Conservation (phyloP, 768 basidiomycete species). For the Boletus rex-veris region DNA sequence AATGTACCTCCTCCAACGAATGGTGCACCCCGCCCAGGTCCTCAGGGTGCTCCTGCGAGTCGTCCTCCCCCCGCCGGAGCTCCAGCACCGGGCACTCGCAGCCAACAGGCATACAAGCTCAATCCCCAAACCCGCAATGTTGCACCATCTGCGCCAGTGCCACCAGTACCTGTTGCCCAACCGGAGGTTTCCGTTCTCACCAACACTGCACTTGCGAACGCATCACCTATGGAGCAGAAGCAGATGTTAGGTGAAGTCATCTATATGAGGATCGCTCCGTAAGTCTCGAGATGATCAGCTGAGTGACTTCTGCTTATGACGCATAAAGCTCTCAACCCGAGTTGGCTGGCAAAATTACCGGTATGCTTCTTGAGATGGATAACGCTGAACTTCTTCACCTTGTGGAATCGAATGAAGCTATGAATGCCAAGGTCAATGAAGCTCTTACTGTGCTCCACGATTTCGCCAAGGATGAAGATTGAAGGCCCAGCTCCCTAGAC, state of each 20-base stretch:
- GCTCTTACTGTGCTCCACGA: conserved; percentile 87
- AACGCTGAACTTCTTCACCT: conserved; percentile 89
- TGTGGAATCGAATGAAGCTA: conserved; percentile 74
- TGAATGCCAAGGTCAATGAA: conserved; percentile 89
- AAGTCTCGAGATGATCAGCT: conserved; percentile 31
- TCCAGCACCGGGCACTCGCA: conserved; percentile 41
- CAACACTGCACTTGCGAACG: conserved; percentile 56
- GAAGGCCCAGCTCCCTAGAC: conserved; percentile 16
- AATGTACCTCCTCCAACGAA: conserved; percentile 57
- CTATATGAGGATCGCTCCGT: conserved; percentile 86
- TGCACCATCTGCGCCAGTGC: conserved; percentile 30
- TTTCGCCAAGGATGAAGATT: conserved; percentile 52
- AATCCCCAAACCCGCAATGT: conserved; percentile 38
- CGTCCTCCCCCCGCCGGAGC: conserved; percentile 43
- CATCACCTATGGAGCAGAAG: conserved; percentile 85
- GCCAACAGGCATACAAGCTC: conserved; percentile 31
- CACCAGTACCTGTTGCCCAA: conserved; percentile 40
- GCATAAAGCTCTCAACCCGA: conserved; percentile 73
- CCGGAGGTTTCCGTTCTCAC: conserved; percentile 56
- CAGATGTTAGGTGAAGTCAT: conserved; percentile 98
- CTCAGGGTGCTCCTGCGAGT: conserved; percentile 40
- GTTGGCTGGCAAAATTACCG: conserved; percentile 96
- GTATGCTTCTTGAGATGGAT: conserved; percentile 99
- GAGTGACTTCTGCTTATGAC: conserved; percentile 6
- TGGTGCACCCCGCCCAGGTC: conserved; percentile 49